Conservation (phyloP, 352 stramenopile genomes). For the Globisporangium nagaii region DNA sequence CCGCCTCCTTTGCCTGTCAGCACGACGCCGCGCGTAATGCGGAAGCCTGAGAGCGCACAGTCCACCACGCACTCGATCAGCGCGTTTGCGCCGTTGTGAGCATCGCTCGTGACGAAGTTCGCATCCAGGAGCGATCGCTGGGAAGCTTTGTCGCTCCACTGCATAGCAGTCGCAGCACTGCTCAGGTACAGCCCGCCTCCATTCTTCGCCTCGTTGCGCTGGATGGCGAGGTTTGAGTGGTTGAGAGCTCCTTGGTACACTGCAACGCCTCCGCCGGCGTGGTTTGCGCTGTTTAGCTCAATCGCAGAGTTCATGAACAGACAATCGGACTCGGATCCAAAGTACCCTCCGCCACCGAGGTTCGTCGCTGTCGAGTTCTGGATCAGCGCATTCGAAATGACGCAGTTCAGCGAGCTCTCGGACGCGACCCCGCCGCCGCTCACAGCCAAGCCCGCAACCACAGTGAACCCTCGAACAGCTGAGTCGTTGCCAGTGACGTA, state of each 20-base stretch:
- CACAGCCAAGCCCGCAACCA: conserved; percentile 10
- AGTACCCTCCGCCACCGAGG: conserved; percentile 25
- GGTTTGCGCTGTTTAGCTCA: conserved; percentile 15
- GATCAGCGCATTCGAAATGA: conserved; percentile 13
- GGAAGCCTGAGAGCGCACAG: conserved; percentile 19
- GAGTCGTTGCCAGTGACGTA: conserved; percentile 23
- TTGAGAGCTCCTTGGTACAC: conserved; percentile 18
- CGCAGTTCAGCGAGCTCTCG: conserved; percentile 11
- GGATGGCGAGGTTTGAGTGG: conserved; percentile 30
- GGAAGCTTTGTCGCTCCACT: not conserved
- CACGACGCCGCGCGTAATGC: conserved; percentile 18
- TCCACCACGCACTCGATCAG: conserved; percentile 14
- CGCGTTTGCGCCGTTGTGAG: conserved; percentile 21
- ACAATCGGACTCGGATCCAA: conserved; percentile 18
- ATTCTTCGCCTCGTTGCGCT: conserved; percentile 16
- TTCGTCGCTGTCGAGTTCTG: conserved; percentile 13
- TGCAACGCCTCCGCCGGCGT: conserved; percentile 26
- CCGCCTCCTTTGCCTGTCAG: conserved; percentile 20
- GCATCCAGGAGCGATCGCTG: conserved; percentile 17
- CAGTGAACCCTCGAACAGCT: conserved; percentile 8
- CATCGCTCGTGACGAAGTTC: conserved; percentile 13
- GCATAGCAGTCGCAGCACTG: conserved; percentile 1
- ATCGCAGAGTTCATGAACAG: conserved; percentile 16
- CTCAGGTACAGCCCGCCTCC: conserved; percentile 24
- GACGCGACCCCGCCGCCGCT: conserved; percentile 26